phyloP scores from a whole-genome alignment of 2,329 filamentous ascomycete genomes.

The Sphaerulina populicola region DNA sequence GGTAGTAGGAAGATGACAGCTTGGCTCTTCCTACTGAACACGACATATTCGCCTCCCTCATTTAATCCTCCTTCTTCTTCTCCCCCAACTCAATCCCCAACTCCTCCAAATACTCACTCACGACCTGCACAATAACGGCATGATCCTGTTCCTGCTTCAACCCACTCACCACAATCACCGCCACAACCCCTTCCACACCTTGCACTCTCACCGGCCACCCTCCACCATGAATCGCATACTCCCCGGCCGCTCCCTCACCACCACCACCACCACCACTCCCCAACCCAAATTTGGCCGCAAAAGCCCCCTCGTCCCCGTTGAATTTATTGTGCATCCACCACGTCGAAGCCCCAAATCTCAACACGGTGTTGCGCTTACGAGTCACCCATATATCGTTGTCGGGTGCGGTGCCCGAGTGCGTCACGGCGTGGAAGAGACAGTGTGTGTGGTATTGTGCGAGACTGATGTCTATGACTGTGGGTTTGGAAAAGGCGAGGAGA shows the following conservation, averaged over 20 bases:
- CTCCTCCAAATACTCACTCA: conserved; percentile 46
- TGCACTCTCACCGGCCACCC: conserved; percentile 63
- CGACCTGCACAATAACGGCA: conserved; percentile 61
- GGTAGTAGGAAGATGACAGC: too few relatives aligned
- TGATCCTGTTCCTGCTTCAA: conserved; percentile 72
- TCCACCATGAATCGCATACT: conserved; percentile 72
- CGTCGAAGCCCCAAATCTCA: conserved; percentile 60
- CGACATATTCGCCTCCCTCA: too few relatives aligned
- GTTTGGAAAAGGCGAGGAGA: conserved; percentile 49
- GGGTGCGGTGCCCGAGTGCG: conserved; percentile 57
- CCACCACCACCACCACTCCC: too few relatives aligned
- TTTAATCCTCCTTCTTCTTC: conserved; percentile 34
- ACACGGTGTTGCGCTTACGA: conserved; percentile 62
- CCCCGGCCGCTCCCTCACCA: conserved; percentile 45
- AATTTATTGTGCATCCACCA: conserved; percentile 67
- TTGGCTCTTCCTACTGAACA: too few relatives aligned
- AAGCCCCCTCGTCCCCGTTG: conserved; percentile 53
- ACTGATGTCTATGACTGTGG: conserved; percentile 56
- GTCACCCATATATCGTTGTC: conserved; percentile 52
- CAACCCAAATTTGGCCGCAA: conserved; percentile 58
- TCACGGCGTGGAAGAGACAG: conserved; percentile 59
- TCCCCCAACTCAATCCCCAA: conserved; percentile 29
- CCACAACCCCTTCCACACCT: conserved; percentile 68
- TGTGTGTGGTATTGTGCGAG: conserved; percentile 46
- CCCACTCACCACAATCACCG: conserved; percentile 66